Conservation (phyloP, 352 stramenopile genomes). For the Phytopythium chamaehyphon region DNA sequence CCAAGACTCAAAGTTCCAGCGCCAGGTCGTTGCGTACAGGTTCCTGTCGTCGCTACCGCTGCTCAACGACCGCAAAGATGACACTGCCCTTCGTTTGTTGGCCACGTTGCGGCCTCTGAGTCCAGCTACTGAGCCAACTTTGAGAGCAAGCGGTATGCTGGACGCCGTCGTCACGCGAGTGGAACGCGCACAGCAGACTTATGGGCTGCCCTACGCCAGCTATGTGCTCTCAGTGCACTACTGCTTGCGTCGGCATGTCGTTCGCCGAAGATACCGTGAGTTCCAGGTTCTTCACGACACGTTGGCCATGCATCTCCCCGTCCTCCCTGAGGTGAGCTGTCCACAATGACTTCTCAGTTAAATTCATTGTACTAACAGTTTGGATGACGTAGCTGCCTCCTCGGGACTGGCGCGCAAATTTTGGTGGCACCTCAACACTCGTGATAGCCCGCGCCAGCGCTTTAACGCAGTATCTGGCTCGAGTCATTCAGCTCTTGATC, state of each 20-base stretch:
- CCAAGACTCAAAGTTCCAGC: conserved; percentile 37
- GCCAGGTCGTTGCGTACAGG: conserved; percentile 57
- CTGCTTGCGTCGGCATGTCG: conserved; percentile 59
- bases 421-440: conserved; percentile 2
- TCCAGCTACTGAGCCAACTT: conserved; percentile 9
- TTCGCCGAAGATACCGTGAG: conserved; percentile 63
- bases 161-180: conserved; percentile 58
- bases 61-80: conserved; percentile 28
- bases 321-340: conserved; percentile 41
- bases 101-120: conserved; percentile 42
- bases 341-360: no score
- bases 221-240: conserved; percentile 74
- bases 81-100: conserved; percentile 24
- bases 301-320: conserved; percentile 37
- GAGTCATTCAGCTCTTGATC: conserved; percentile 47
- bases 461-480: conserved; percentile 44
- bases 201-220: conserved; percentile 62
- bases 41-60: conserved; percentile 58
- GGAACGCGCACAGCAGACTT: conserved; percentile 52
- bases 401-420: conserved; percentile 1
- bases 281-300: conserved; percentile 44
- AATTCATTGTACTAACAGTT: neutral
- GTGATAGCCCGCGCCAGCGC: conserved; percentile 22
- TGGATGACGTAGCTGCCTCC: conserved; percentile 1
- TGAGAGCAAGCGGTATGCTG: conserved; percentile 54